Percentiles rank a stretch among this genome's conserved stretches.
Evolutionary conservation across 208 protist species (phyloP).

Genomic region (Acanthamoeba castellanii): DNA sequence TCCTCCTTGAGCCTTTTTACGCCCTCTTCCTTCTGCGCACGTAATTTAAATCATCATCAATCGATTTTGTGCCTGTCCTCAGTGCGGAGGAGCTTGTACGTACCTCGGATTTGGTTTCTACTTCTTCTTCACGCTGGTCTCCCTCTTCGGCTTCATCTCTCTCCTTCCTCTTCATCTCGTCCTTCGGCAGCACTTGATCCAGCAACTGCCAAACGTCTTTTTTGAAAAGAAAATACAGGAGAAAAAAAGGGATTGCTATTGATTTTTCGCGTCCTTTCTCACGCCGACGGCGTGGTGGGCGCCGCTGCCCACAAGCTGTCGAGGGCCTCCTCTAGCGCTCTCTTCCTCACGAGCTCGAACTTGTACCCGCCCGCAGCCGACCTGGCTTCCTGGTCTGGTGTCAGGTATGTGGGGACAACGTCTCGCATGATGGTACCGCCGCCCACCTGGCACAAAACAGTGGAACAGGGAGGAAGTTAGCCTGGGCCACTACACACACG

Average conservation of each 20-base stretch:
- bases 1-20: too few relatives aligned
- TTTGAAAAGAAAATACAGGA: too few relatives aligned
- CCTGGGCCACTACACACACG: too few relatives aligned
- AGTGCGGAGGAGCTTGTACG: too few relatives aligned
- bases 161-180: slow-evolving; percentile 12
- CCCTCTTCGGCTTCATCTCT: neutral
- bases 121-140: neutral
- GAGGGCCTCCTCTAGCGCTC: neutral
- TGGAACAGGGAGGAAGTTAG: too few relatives aligned
- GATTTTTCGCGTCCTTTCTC: too few relatives aligned
- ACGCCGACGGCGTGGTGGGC: too few relatives aligned
- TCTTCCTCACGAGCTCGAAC: neutral
- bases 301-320: neutral
- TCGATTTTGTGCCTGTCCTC: too few relatives aligned
- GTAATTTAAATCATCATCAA: too few relatives aligned
- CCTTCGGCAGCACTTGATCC: neutral
- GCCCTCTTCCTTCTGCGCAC: too few relatives aligned
- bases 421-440: slow-evolving; percentile 12
- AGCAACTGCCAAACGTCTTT: neutral
- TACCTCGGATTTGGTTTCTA: neutral
- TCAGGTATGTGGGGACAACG: neutral
- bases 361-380: slow-evolving; percentile 25
- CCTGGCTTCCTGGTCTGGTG: slow-evolving; percentile 1
- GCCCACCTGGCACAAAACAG: neutral
- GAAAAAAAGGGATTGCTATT: too few relatives aligned